Evolutionary conservation across 1,139 yeast genomes (phyloP).

Genomic region (Yamadazyma kanchanaburiensis): DNA sequence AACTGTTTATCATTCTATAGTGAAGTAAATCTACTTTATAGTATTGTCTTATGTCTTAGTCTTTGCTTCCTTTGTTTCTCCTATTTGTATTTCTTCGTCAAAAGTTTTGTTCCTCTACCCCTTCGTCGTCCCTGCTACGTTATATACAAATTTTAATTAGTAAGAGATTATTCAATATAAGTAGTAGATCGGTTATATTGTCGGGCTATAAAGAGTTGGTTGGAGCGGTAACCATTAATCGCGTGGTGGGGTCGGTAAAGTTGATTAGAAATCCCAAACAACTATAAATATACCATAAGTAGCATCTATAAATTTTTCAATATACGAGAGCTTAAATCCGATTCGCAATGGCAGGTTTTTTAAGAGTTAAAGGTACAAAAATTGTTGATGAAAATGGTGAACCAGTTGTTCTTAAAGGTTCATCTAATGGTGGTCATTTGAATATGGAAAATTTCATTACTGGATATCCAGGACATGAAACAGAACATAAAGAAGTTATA

Average conservation of each 20-base stretch:
- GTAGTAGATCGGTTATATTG: too few relatives aligned
- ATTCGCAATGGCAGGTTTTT: slow-evolving; percentile 18
- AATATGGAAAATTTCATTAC: slow-evolving; percentile 52
- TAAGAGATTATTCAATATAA: too few relatives aligned
- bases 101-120: too few relatives aligned
- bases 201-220: too few relatives aligned
- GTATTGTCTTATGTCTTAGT: too few relatives aligned
- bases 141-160: too few relatives aligned
- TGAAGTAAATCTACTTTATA: too few relatives aligned
- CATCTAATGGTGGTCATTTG: slow-evolving; percentile 45
- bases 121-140: too few relatives aligned
- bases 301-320: not conserved
- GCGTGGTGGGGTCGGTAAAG: slow-evolving; percentile 2
- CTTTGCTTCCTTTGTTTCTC: too few relatives aligned
- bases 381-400: slow-evolving; percentile 34
- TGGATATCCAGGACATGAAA: slow-evolving; percentile 48
- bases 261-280: slow-evolving; percentile 3
- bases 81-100: too few relatives aligned
- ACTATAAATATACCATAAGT: slow-evolving; percentile 1
- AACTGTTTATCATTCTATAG: too few relatives aligned
- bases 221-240: too few relatives aligned
- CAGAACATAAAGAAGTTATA: slow-evolving; percentile 40
- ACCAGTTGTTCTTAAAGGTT: slow-evolving; percentile 33
- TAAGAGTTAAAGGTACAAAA: slow-evolving; percentile 29
- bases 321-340: not conserved